Percentiles rank a stretch among this genome's conserved stretches.
Conservation (phyloP, 768 basidiomycete genomes). For the Rhizopogon sp. region DNA sequence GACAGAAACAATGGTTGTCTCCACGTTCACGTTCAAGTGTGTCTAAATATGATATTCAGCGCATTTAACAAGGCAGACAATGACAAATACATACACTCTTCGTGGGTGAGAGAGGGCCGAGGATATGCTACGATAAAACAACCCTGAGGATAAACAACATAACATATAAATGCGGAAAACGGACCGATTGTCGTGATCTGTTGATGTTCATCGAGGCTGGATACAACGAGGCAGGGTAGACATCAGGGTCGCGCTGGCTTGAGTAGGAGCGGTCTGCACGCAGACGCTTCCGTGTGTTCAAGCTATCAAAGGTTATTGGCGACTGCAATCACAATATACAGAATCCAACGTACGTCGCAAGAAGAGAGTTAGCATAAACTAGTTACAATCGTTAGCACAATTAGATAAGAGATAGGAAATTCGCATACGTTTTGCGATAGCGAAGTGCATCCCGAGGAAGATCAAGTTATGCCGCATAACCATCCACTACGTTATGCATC, state of each 20-base stretch:
- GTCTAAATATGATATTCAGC: not conserved
- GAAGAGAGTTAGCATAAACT: conserved; percentile 31
- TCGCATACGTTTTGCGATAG: conserved; percentile 26
- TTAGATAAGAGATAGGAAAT: not conserved
- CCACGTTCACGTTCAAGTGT: conserved; percentile 28
- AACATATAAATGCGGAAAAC: not conserved
- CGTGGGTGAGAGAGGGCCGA: conserved; percentile 11
- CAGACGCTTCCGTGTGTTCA: conserved; percentile 28
- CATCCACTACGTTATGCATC: conserved; percentile 17
- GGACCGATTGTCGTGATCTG: not conserved
- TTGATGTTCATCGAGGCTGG: not conserved
- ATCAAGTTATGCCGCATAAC: conserved; percentile 30
- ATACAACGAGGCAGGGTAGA: conserved; percentile 21
- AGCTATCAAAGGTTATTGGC: conserved; percentile 5
- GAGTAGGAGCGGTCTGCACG: conserved; percentile 18
- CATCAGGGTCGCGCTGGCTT: conserved; percentile 22
- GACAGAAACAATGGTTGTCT: conserved; percentile 27
- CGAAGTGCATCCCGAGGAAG: conserved; percentile 31
- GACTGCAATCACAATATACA: not conserved
- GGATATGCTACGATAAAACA: conserved; percentile 17
- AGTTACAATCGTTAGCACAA: not conserved
- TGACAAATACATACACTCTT: conserved; percentile 15
- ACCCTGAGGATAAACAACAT: not conserved
- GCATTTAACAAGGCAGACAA: not conserved
- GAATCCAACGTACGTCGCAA: conserved; percentile 22